Percentiles rank a stretch among this genome's conserved stretches.
phyloP scores from a whole-genome alignment of 352 stramenopile genomes.

The Phytophthora litchii region DNA sequence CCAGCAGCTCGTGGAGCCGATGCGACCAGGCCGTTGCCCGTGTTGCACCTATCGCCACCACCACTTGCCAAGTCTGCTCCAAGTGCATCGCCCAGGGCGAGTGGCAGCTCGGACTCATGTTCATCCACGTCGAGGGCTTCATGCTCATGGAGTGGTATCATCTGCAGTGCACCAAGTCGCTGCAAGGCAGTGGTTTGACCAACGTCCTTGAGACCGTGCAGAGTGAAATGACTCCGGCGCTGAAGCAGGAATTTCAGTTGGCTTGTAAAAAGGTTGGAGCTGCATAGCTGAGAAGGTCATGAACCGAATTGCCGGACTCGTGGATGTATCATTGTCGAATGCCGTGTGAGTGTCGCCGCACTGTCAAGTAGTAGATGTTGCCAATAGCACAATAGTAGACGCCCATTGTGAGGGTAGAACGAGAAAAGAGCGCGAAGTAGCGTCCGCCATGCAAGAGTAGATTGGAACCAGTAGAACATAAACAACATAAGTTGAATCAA shows the following conservation, averaged over 20 bases:
- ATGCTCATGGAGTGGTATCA: conserved; percentile 91
- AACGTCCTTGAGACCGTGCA: conserved; percentile 67
- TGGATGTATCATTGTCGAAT: conserved; percentile 34
- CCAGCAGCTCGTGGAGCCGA: conserved; percentile 72
- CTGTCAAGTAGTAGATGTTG: conserved; percentile 25
- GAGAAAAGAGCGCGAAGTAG: conserved; percentile 13
- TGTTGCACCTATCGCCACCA: conserved; percentile 73
- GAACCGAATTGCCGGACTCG: neutral
- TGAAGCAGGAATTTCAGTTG: conserved; percentile 60
- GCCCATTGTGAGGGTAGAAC: conserved; percentile 7
- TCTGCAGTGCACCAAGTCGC: conserved; percentile 56
- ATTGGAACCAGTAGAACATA: conserved; percentile 26
- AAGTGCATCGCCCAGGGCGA: conserved; percentile 61
- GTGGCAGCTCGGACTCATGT: conserved; percentile 85
- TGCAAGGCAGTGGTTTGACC: conserved; percentile 55
- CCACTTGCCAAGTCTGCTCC: conserved; percentile 79
- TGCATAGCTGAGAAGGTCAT: neutral
- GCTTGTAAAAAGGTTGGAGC: conserved; percentile 40
- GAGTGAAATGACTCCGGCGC: conserved; percentile 61
- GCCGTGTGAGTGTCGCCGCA: conserved; percentile 21
- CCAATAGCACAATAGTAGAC: conserved; percentile 19
- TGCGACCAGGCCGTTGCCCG: conserved; percentile 83
- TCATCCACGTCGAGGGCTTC: conserved; percentile 85
- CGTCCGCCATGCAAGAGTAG: conserved; percentile 26
- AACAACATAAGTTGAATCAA: conserved; percentile 23